These are phyloP conservation scores for Elaeagnus macrophylla DNA, from an alignment of 306 rosid species.

Conservation along the genomic window DNA sequence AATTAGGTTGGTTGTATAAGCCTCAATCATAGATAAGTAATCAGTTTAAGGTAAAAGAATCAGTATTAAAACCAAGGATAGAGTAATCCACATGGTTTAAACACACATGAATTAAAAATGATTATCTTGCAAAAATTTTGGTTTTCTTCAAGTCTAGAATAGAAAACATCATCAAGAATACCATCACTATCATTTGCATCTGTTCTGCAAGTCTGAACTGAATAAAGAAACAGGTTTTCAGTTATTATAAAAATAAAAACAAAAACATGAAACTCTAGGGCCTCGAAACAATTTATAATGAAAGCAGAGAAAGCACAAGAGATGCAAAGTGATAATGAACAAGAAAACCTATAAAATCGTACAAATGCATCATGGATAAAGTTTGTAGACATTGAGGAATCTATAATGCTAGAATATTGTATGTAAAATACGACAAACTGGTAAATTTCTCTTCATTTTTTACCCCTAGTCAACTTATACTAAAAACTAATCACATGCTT, in stretches of 20 bases:
- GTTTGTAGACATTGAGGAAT: slow-evolving; percentile 25
- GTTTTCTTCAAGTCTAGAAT: slow-evolving; percentile 5
- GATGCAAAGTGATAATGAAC: slow-evolving; percentile 15
- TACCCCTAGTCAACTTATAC: too few relatives aligned
- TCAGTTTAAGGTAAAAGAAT: slow-evolving; percentile 14
- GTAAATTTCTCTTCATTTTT: too few relatives aligned
- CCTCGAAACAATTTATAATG: slow-evolving; percentile 6
- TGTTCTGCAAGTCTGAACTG: neutral
- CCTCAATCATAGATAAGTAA: neutral
- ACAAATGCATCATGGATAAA: slow-evolving; percentile 19
- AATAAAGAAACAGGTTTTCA: slow-evolving; percentile 4
- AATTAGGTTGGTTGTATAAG: neutral
- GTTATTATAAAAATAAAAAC: slow-evolving; percentile 4
- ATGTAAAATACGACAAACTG: slow-evolving; percentile 4
- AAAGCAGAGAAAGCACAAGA: slow-evolving; percentile 24
- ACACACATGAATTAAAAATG: slow-evolving; percentile 2
- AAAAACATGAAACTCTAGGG: slow-evolving; percentile 17
- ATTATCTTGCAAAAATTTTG: slow-evolving; percentile 5
- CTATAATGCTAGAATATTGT: slow-evolving; percentile 11
- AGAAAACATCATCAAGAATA: slow-evolving; percentile 8
- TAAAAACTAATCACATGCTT: too few relatives aligned
- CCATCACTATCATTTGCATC: slow-evolving; percentile 4
- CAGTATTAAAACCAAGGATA: slow-evolving; percentile 7
- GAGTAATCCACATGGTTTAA: slow-evolving; percentile 14
- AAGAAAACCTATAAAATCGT: slow-evolving; percentile 11